phyloP scores from a whole-genome alignment of 768 basidiomycete genomes.

The Cystofilobasidium macerans region DNA sequence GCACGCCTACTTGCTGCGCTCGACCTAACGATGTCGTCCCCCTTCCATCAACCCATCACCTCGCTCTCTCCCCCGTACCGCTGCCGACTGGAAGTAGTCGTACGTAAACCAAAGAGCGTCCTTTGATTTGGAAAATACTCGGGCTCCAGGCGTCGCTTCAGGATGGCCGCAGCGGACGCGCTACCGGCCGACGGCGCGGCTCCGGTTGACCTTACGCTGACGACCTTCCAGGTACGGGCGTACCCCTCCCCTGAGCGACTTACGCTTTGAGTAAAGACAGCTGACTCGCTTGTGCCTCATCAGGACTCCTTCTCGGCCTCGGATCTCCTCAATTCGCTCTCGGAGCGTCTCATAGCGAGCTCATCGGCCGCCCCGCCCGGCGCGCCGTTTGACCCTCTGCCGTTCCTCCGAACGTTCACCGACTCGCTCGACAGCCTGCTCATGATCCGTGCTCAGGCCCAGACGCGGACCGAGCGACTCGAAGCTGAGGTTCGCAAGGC shows the following conservation, averaged over 20 bases:
- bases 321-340: slow-evolving; percentile 72
- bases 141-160: not conserved
- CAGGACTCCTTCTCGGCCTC: slow-evolving; percentile 89
- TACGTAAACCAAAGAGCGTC: too few species aligned
- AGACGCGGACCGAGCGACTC: slow-evolving; percentile 77
- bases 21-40: too few species aligned
- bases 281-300: too few species aligned
- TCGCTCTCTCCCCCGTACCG: too few species aligned
- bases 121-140: too few species aligned
- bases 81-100: too few species aligned
- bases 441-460: slow-evolving; percentile 75
- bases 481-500: slow-evolving; percentile 80
- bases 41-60: too few species aligned
- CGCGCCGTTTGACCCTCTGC: slow-evolving; percentile 83
- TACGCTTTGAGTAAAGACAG: too few species aligned
- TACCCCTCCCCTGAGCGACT: not conserved
- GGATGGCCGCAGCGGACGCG: not conserved
- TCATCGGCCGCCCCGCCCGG: slow-evolving; percentile 40
- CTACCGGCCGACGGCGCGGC: not conserved
- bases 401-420: slow-evolving; percentile 86
- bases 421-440: slow-evolving; percentile 80
- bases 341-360: slow-evolving; percentile 74
- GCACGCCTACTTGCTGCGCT: too few species aligned
- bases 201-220: not conserved
- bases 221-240: slow-evolving; percentile 5